phyloP scores from a whole-genome alignment of 768 basidiomycete genomes.

The Rhodotorula diobovata region DNA sequence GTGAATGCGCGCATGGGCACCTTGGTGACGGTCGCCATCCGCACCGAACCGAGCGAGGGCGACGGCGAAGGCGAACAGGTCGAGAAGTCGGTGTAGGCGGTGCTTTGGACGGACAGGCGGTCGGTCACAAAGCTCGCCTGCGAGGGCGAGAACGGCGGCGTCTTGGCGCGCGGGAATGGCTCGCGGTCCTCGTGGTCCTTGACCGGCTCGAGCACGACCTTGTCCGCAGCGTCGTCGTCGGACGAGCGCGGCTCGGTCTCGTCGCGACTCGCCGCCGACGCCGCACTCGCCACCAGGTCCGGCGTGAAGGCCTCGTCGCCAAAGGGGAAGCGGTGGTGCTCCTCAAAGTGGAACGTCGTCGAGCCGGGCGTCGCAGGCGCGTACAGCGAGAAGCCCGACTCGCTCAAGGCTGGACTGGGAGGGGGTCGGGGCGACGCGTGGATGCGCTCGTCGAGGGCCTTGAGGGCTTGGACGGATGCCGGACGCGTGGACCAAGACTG shows the following conservation, averaged over 20 bases:
- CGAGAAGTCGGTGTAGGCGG: conserved; percentile 11
- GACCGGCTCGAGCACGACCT: neutral
- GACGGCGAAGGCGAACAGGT: conserved; percentile 23
- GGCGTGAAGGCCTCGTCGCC: conserved; percentile 15
- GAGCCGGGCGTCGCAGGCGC: conserved; percentile 9
- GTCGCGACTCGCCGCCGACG: no score
- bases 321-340: conserved; percentile 5
- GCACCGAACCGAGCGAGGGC: conserved; percentile 23
- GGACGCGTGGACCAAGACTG: neutral
- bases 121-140: neutral
- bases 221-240: neutral
- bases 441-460: conserved; percentile 19
- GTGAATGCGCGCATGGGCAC: neutral
- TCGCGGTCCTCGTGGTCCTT: neutral
- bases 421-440: conserved; percentile 18
- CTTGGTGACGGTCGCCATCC: conserved; percentile 19
- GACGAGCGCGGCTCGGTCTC: neutral
- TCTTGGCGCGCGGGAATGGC: neutral
- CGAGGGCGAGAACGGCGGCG: conserved; percentile 9
- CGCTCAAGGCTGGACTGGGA: conserved; percentile 15
- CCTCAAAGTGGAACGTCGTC: conserved; percentile 26
- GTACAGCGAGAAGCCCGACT: conserved; percentile 19
- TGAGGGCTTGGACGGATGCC: neutral
- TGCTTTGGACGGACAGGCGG: conserved; percentile 13
- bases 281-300: neutral